These are phyloP conservation scores for Verticillium alfalfae DNA, from an alignment of 2,329 filamentous ascomycete species.

Conservation along the genomic window DNA sequence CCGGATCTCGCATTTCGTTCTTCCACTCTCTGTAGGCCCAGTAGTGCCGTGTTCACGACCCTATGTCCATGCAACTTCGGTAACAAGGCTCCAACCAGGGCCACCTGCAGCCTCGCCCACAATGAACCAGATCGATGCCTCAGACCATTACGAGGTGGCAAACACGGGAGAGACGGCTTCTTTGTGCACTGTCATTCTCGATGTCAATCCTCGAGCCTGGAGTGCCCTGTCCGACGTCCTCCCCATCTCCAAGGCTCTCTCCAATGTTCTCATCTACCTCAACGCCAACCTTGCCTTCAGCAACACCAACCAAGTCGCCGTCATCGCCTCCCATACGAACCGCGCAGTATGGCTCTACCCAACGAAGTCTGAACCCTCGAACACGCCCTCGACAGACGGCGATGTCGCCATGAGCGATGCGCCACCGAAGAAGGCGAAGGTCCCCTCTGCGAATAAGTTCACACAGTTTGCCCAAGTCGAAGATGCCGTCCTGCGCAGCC, in stretches of 20 bases:
- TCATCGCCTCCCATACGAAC: constrained; percentile 84
- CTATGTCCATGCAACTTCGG: not conserved
- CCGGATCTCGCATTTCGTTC: not conserved
- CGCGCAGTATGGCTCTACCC: constrained; percentile 90
- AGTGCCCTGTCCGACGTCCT: constrained; percentile 68
- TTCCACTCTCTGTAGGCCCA: too few relatives aligned
- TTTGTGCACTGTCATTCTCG: constrained; percentile 83
- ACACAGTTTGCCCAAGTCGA: constrained; percentile 87
- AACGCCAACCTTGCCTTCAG: constrained; percentile 95
- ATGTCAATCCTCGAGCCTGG: constrained; percentile 96
- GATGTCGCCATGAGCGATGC: constrained; percentile 55
- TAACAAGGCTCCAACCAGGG: not conserved
- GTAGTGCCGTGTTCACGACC: not conserved
- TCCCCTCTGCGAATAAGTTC: constrained; percentile 75
- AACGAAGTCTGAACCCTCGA: constrained; percentile 23
- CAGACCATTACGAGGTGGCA: constrained; percentile 54
- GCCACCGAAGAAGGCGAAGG: constrained; percentile 22
- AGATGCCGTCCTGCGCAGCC: constrained; percentile 67
- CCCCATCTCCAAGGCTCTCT: constrained; percentile 76
- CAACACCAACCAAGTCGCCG: constrained; percentile 85
- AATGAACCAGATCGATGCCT: constrained; percentile 54
- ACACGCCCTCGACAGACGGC: constrained; percentile 10
- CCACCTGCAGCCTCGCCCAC: constrained; percentile 13
- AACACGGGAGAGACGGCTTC: constrained; percentile 62
- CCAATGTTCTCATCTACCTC: constrained; percentile 89